Base-by-base conservation (phyloP, 257 asterid species). In the Buddleja alternifolia region DNA sequence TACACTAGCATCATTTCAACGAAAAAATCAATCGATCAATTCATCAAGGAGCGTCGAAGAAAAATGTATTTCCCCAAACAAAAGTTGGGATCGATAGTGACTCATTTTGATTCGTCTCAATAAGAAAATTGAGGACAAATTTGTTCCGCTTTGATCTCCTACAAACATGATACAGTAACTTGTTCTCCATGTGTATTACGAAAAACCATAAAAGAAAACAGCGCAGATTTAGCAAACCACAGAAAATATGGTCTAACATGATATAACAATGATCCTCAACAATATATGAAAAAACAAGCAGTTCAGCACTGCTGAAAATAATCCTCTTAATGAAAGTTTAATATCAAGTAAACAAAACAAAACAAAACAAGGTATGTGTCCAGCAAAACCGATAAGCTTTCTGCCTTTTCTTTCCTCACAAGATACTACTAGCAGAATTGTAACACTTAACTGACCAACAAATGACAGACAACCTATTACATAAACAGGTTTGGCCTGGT, bases 401-500 rank as follows among this genome's bases (percentile, higher is more conserved):
- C 61, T 46, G 67, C 78, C 62, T 55, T 14, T 40, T 14, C 69
- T 48, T 63, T 64, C 42, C 54, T 67, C 9, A 40, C 61, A 68
- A 61, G 59, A 8, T 61, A 46, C 64, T 50, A 17, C 64, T 50
- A 17, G 76, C 66, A 42, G 57, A 58, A 58, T 63, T 20, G 50
- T 20, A 57, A 44, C 0, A 8, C 15, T 47, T 34, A 0, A 8
- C 55, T 63, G 45, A 55, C 56, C 53, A 46, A 62, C 42, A 11
- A 21, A 48, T 4, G 54, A 51, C 48, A 32, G 56, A 48, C 63
- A 56, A 63, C 69, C 69, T 50, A 46, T 74, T 85, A 88, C 84
- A 83, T 73, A 60, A 88, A 88, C 60, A 88, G 63, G 72, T 88
- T 88, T 8, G 90, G 94, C 69, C 81, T 79, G 25, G 89, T 25